Percentiles rank a stretch among this genome's conserved stretches.
Conservation (phyloP, 805 yeast species). For the Sugiyamaella smithiae region DNA sequence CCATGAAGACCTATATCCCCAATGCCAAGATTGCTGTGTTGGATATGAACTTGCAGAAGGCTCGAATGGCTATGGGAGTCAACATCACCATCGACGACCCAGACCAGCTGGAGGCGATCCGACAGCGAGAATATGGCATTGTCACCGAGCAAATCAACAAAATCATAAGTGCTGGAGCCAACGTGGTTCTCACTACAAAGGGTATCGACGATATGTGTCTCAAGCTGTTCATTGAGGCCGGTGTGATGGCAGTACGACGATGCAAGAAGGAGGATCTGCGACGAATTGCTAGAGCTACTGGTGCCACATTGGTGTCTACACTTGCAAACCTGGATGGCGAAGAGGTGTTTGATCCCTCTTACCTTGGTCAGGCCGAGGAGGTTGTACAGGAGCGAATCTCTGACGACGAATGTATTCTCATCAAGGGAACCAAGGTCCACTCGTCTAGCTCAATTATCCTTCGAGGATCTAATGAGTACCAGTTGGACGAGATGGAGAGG, state of each 20-base stretch:
- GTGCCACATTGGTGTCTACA: constrained; percentile 83
- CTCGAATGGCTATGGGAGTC: constrained; percentile 97
- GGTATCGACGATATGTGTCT: constrained; percentile 92
- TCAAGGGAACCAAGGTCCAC: constrained; percentile 87
- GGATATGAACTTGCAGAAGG: constrained; percentile 91
- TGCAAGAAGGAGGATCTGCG: constrained; percentile 95
- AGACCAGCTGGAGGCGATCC: constrained; percentile 88
- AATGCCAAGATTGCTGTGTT: constrained; percentile 81
- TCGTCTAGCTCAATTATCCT: constrained; percentile 87
- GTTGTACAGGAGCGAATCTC: constrained; percentile 88
- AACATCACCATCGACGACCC: constrained; percentile 97
- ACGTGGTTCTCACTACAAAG: constrained; percentile 87
- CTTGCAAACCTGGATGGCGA: constrained; percentile 96
- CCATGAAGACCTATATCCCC: constrained; percentile 73
- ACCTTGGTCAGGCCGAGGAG: constrained; percentile 85
- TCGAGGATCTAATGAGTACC: constrained; percentile 92
- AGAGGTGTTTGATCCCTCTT: constrained; percentile 81
- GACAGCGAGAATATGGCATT: constrained; percentile 85
- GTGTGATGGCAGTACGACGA: constrained; percentile 94
- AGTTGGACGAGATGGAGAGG: constrained; percentile 98
- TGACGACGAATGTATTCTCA: constrained; percentile 94
- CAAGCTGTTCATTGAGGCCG: constrained; percentile 86
- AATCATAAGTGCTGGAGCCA: constrained; percentile 84
- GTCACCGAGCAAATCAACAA: constrained; percentile 78
- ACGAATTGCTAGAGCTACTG: constrained; percentile 96